These are phyloP conservation scores for Rauvolfia tetraphylla DNA, from an alignment of 257 asterid genomes.

Conservation along the genomic window DNA sequence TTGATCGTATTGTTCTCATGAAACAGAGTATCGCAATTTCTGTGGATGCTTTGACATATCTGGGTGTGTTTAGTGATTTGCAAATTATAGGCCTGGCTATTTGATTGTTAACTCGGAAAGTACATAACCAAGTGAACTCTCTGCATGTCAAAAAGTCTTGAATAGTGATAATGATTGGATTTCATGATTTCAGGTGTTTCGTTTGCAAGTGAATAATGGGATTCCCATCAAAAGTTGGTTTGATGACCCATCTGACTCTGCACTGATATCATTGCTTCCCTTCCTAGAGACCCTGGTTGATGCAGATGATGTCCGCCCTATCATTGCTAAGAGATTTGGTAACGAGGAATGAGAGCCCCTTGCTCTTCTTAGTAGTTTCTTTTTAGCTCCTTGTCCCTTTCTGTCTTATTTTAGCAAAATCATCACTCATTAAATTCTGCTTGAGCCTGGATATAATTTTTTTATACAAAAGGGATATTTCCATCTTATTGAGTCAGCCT, in stretches of 20 bases:
- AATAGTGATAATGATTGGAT: slow-evolving; percentile 4
- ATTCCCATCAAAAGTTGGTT: slow-evolving; percentile 99
- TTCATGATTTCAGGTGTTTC: slow-evolving; percentile 68
- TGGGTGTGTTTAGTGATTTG: background rate
- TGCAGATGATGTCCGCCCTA: slow-evolving; percentile 91
- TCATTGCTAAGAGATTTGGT: slow-evolving; percentile 92
- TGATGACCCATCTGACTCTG: slow-evolving; percentile 81
- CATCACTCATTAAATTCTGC: slow-evolving; percentile 35
- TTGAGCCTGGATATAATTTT: slow-evolving; percentile 50
- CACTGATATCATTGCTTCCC: slow-evolving; percentile 77
- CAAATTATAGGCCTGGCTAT: slow-evolving; percentile 4
- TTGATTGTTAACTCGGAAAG: background rate
- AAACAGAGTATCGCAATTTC: background rate
- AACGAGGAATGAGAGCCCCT: slow-evolving; percentile 93
- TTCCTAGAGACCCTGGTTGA: slow-evolving; percentile 84
- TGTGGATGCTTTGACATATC: background rate
- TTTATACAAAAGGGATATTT: slow-evolving; percentile 34
- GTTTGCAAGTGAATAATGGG: slow-evolving; percentile 93
- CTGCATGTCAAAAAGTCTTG: background rate
- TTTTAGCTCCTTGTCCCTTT: slow-evolving; percentile 33
- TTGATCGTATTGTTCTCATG: background rate
- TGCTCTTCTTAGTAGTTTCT: slow-evolving; percentile 49
- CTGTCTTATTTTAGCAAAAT: slow-evolving; percentile 28
- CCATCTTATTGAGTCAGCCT: slow-evolving; percentile 38
- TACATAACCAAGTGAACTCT: background rate